Percentiles rank a stretch among this genome's conserved stretches.
Conservation (phyloP, 2,329 filamentous ascomycete species). For the Cryphonectria parasitica region DNA sequence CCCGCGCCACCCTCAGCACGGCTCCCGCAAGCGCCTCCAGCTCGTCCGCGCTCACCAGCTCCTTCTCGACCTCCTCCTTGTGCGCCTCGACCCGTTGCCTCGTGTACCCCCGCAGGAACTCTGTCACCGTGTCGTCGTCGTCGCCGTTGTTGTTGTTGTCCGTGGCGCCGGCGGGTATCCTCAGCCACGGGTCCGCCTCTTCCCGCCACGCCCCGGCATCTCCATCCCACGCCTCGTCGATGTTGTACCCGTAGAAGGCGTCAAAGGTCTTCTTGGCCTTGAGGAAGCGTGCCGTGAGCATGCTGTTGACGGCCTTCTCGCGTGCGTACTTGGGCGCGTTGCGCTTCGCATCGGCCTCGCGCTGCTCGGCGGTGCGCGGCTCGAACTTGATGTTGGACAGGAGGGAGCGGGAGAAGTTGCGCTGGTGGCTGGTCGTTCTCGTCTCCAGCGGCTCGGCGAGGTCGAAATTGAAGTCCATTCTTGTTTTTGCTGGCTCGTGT, state of each 20-base stretch:
- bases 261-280: slow-evolving; percentile 32
- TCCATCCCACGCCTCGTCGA: slow-evolving; percentile 26
- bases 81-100: slow-evolving; percentile 23
- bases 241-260: slow-evolving; percentile 29
- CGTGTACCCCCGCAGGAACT: slow-evolving; percentile 28
- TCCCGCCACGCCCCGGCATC: slow-evolving; percentile 22
- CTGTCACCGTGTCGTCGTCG: slow-evolving; percentile 25
- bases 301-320: slow-evolving; percentile 29
- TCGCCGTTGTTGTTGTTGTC: slow-evolving; percentile 1
- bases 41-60: slow-evolving; percentile 26
- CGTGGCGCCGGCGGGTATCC: slow-evolving; percentile 7
- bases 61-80: slow-evolving; percentile 15
- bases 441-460: slow-evolving; percentile 22
- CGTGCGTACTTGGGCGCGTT: slow-evolving; percentile 32
- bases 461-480: slow-evolving; percentile 19
- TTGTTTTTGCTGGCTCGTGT: not conserved
- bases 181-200: slow-evolving; percentile 30
- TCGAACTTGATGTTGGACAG: slow-evolving; percentile 27
- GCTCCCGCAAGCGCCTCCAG: slow-evolving; percentile 28
- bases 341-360: slow-evolving; percentile 27
- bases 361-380: slow-evolving; percentile 29
- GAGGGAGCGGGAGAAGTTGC: slow-evolving; percentile 16
- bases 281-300: slow-evolving; percentile 31
- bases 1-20: slow-evolving; percentile 27
- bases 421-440: slow-evolving; percentile 17